Base-by-base conservation (phyloP, 768 basidiomycete genomes). In the Kwoniella newhampshirensis region DNA sequence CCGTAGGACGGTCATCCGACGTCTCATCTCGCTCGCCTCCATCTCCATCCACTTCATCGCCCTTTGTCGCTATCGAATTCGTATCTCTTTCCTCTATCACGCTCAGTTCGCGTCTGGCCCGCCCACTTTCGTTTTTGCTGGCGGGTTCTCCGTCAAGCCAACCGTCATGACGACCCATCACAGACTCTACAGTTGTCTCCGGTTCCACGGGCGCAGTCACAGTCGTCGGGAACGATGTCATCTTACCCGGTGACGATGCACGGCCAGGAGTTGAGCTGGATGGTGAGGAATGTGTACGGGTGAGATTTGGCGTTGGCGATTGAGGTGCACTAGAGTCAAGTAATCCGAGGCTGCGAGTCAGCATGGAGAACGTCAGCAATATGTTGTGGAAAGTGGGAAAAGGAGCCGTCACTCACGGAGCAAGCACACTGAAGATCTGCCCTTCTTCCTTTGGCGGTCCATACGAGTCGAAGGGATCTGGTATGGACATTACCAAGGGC, bases 391-490 rank as follows among this genome's bases (percentile, higher is more conserved):
- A 15, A 43, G 21, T 30, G 21, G 1, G 25, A 17, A 25, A 13
- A 6, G 12, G 41, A 8, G 20, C 39, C 18, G 9, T n/a, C 1
- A 63, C 75, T 57, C 39, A 73, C 73, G 93, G 92, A 4, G 90
- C 86, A 1, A 97, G 82, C 59, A 96, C 93, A 71, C 85, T 89
- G 78, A 94, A 94, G 63, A 96, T 92, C 71, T 91, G 87, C 67
- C 91, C 87, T 74, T 92, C 89, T 39, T 88, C 81, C 66, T 87
- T 88, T 2, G 87, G 86, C 20, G 88, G 88, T 3, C 89, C 90
- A 68, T 94, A 94, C 0, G 89, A 83, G 63, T 94, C 91, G 62
- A 94, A 94, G 28, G 92, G 89, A 74, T 96, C 92, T 18, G 91
- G 91, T 44, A 93, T 82, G 7, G 87, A 83, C 75, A 90, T 86